Conservation (phyloP, 2,329 filamentous ascomycete species). For the Ceratocystiopsis minuta region DNA sequence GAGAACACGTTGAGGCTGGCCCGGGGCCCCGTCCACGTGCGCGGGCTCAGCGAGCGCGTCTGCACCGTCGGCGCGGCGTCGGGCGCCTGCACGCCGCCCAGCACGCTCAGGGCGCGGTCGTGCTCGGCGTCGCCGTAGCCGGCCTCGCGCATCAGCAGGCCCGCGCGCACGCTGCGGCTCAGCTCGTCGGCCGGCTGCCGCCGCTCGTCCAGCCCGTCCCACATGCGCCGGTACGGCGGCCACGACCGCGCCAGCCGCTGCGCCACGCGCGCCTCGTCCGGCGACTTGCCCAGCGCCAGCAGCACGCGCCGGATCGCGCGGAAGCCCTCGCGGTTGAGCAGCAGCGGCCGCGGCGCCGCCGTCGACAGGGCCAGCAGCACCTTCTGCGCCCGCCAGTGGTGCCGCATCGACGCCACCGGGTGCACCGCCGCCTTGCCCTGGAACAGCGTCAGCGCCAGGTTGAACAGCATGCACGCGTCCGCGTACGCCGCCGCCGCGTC, state of each 20-base stretch:
- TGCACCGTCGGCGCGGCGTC: constrained; percentile 40
- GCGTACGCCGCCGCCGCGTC: constrained; percentile 11
- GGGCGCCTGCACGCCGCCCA: constrained; percentile 31
- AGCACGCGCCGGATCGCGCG: constrained; percentile 35
- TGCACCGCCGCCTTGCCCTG: constrained; percentile 16
- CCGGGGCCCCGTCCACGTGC: constrained; percentile 13
- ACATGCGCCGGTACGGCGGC: constrained; percentile 40
- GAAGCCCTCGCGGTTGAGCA: constrained; percentile 34
- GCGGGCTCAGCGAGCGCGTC: constrained; percentile 22
- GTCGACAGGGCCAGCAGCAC: constrained; percentile 34
- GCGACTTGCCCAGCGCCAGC: constrained; percentile 33
- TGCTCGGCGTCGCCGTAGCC: constrained; percentile 30
- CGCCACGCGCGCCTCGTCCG: constrained; percentile 29
- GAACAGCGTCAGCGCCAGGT: constrained; percentile 21
- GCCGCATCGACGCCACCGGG: constrained; percentile 19
- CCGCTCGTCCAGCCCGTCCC: constrained; percentile 41
- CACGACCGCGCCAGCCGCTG: constrained; percentile 32
- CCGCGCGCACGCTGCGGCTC: constrained; percentile 34
- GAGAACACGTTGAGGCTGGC: constrained; percentile 18
- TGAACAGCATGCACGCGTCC: constrained; percentile 21
- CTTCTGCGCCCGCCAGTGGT: constrained; percentile 41
- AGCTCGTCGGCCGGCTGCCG: constrained; percentile 31
- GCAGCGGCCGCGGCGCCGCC: constrained; percentile 23
- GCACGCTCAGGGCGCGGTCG: constrained; percentile 30
- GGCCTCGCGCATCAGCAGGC: constrained; percentile 35